Evolutionary conservation across 805 yeast genomes (phyloP).

Genomic region (Pichia deserticola): DNA sequence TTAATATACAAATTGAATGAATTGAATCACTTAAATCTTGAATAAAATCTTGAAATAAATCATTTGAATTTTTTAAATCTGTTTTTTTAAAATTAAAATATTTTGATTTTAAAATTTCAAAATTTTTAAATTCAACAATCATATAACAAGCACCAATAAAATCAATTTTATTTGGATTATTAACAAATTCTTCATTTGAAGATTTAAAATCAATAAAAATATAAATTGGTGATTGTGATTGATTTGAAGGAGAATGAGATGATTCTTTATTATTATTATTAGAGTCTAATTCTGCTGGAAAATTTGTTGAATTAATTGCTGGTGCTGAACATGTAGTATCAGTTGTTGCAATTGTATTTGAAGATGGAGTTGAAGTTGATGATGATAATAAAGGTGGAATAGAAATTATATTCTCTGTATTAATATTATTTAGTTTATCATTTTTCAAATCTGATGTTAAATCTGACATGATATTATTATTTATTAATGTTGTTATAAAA

Average conservation of each 20-base stretch:
- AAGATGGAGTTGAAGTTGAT: too few relatives aligned
- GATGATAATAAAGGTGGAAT: too few relatives aligned
- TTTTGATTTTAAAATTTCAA: neutral
- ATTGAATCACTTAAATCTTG: constrained; percentile 8
- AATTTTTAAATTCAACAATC: neutral
- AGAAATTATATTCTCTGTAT: too few relatives aligned
- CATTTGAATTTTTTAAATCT: neutral
- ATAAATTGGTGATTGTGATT: neutral
- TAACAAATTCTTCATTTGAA: neutral
- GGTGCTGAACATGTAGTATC: neutral
- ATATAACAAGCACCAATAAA: constrained; percentile 2
- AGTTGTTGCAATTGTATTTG: too few relatives aligned
- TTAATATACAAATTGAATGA: constrained; percentile 3
- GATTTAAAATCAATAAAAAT: constrained; percentile 1
- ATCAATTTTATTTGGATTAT: constrained; percentile 2
- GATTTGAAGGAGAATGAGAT: neutral
- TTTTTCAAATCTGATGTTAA: neutral
- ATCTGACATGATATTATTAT: too few relatives aligned
- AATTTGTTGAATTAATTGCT: neutral
- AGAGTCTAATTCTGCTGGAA: neutral
- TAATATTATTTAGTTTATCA: neutral
- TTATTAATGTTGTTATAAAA: too few relatives aligned
- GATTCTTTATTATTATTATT: too few relatives aligned
- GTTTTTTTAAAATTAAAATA: neutral
- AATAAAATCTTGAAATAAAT: constrained; percentile 1